Evolutionary conservation across 805 yeast species (phyloP), one percentile per base, ranked within the genome.

Genomic region (Gaillardinia entomophila): DNA sequence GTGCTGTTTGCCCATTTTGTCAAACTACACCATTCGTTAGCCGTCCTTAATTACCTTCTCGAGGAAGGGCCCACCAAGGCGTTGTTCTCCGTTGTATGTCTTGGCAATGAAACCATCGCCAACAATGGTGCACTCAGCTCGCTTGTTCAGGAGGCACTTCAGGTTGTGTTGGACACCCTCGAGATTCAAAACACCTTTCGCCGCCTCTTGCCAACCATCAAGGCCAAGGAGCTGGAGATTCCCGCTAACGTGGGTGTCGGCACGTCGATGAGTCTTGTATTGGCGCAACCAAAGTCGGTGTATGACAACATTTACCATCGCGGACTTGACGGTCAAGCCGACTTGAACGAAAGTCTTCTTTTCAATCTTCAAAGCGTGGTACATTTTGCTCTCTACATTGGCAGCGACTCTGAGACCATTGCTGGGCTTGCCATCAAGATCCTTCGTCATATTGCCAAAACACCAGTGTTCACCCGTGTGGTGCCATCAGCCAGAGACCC

Each of bases 381-480:
- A 0, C 83, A 83, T 41, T 53, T 88, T 28, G 82, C 92, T 0
- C 57, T 88, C 12, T 86, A 85, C 47, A 77, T 82, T 31, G 87
- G 94, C 1, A 61, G 78, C 1, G 51, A 68, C 4, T 66, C 77
- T 36, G 39, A 58, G 7, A 45, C 57, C 1, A 58, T 88, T 20
- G 79, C 92, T 0, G 54, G 60, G 1, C 49, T 57, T 3, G 63
- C 90, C 0, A 51, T 88, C 12, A 49, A 60, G 10, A 63, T 87
- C 11, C 61, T 90, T 30, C 49, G 56, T 4, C 60, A 60, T 32
- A 58, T 87, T 4, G 62, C 82, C 0, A 43, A 51, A 10, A 65
- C 78, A 0, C 55, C 73, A 10, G 67, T 68, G 28, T 79, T 81
- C 46, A 24, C 48, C 8, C n/a, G n/a, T n/a, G n/a, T n/a, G n/a